Conservation (phyloP, 192 early-diverging fungal species). For the Coemansia sp. region DNA sequence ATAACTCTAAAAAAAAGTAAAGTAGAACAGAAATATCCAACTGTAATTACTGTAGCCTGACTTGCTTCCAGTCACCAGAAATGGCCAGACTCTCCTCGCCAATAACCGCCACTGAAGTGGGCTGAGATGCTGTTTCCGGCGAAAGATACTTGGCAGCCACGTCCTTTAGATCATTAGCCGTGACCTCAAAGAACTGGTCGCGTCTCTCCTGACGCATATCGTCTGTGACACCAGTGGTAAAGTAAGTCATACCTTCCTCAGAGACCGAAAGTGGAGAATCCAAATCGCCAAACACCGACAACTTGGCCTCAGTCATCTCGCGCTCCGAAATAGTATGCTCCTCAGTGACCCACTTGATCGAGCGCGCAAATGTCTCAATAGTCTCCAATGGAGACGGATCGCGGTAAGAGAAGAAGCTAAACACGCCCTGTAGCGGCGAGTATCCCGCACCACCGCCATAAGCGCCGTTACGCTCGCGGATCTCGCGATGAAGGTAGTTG, state of each 20-base stretch:
- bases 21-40: not conserved
- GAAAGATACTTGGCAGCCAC: conserved; percentile 71
- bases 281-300: conserved; percentile 83
- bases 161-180: conserved; percentile 67
- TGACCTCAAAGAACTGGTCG: conserved; percentile 72
- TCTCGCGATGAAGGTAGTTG: conserved; percentile 92
- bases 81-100: conserved; percentile 46
- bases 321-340: conserved; percentile 49
- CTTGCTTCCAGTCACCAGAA: conserved; percentile 39
- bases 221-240: conserved; percentile 74
- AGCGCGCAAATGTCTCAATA: conserved; percentile 65
- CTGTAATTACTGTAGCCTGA: conserved; percentile 17
- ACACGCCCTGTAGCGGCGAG: conserved; percentile 71
- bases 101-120: conserved; percentile 45
- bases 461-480: conserved; percentile 95
- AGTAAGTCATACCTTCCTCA: conserved; percentile 84
- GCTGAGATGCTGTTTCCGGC: not conserved
- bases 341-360: conserved; percentile 67
- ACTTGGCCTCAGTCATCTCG: conserved; percentile 89
- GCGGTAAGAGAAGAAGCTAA: conserved; percentile 92
- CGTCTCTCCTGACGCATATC: conserved; percentile 86
- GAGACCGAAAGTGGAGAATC: conserved; percentile 83
- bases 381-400: conserved; percentile 82
- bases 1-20: not conserved
- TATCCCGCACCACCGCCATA: conserved; percentile 90